Evolutionary conservation across 495 filamentous ascomycete genomes (phyloP), one percentile per base, ranked within the genome.

Genomic region (Annulohypoxylon maeteangense): DNA sequence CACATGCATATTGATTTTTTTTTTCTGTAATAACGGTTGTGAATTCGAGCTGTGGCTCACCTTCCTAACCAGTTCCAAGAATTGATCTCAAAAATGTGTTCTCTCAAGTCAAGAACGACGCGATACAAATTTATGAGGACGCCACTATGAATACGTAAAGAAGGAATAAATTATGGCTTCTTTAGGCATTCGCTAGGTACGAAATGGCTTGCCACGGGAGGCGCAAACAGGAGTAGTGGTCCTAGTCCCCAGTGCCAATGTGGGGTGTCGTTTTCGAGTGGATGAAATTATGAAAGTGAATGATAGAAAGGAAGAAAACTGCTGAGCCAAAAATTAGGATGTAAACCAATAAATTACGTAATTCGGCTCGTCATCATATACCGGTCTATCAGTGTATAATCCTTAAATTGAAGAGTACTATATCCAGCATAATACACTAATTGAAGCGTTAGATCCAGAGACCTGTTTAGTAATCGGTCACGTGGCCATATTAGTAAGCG

Each of bases 31-130:
- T 55, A 12, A 66, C 14, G 51, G 40, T 60, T 61, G 56, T 36
- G 51, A 62, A 74, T 50, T 68, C 62, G 61, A 74, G 67, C 71
- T 74, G 69, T 71, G 72, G 75, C 75, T 77, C 75, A 77, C 75
- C 75, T 77, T 77, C 70, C 75, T 74, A 65, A 69, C 66, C 69
- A 67, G 53, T 70, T 47, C 57, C 25, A 14, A 55, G 16, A 55
- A 54, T 65, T 36, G 34, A 55, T 58, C 54, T 62, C 25, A 47
- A 40, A 50, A 47, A 44, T 29, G 6, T 12, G 32, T 45, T 51
- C 51, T 44, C 51, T 45, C 32, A 63, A 48, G 63, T 42, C 40
- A 67, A 45, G 59, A 64, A 45, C 53, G 34, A 20, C 45, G 56
- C n/a, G 16, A 29, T 45, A 53, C 31, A 6, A 27, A 57, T 34